A percentile compares a stretch with the other conserved stretches of the same genome.
phyloP scores from a whole-genome alignment of 1,284 basidiomycete species.

The Rhodotorula sp. region DNA sequence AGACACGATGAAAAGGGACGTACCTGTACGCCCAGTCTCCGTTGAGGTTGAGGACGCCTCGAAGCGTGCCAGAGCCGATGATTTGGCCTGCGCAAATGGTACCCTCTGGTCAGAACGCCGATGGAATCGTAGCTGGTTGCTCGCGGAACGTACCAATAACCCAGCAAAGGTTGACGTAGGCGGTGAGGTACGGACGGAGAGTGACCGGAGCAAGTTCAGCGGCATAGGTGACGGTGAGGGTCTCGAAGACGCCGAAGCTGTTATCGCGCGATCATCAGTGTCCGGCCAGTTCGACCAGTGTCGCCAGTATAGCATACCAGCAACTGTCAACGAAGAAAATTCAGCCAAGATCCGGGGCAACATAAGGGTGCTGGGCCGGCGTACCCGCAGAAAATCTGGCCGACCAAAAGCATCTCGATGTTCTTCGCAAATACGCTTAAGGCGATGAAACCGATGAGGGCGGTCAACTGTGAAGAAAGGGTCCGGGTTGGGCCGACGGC shows the following conservation, averaged over 20 bases:
- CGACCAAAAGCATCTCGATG: constrained; percentile 49
- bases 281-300: too few species aligned
- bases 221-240: constrained; percentile 55
- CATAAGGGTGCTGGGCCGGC: too few species aligned
- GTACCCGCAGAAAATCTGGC: constrained; percentile 45
- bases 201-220: constrained; percentile 55
- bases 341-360: too few species aligned
- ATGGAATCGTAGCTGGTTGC: too few species aligned
- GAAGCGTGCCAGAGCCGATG: constrained; percentile 54
- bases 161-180: constrained; percentile 49
- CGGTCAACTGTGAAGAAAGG: constrained; percentile 25
- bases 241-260: constrained; percentile 50
- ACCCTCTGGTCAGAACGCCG: background rate
- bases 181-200: constrained; percentile 54
- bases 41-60: constrained; percentile 11
- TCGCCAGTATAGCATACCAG: too few species aligned
- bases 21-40: constrained; percentile 45
- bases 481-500: constrained; percentile 44
- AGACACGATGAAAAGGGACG: too few species aligned
- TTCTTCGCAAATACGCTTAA: constrained; percentile 52
- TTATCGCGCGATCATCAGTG: background rate
- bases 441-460: constrained; percentile 49
- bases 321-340: too few species aligned
- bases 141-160: constrained; percentile 26
- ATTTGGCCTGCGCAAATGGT: constrained; percentile 42